Conservation (phyloP, 768 basidiomycete genomes). For the Neoboletus brunneissimus region DNA sequence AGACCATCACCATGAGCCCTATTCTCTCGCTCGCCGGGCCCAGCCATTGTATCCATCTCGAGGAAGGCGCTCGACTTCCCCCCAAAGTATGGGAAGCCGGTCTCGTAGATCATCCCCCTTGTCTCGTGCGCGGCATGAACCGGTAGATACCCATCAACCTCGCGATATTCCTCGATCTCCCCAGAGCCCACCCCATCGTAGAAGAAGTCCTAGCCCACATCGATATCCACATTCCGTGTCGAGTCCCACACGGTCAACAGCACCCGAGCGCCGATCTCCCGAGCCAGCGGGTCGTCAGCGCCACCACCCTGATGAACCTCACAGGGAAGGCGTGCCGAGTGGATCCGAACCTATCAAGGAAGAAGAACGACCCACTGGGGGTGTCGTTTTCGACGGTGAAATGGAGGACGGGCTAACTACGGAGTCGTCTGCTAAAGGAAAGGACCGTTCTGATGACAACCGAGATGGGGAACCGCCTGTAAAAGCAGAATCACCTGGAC, state of each 20-base stretch:
- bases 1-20: constrained; percentile 17
- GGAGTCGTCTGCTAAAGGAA: constrained; percentile 9
- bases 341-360: not conserved
- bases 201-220: constrained; percentile 15
- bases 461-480: constrained; percentile 18
- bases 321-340: not conserved
- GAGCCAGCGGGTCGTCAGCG: not conserved
- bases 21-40: constrained; percentile 15
- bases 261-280: constrained; percentile 1
- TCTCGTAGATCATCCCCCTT: constrained; percentile 23
- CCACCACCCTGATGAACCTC: not conserved
- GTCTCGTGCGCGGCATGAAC: constrained; percentile 16
- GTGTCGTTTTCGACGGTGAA: not conserved
- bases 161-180: constrained; percentile 11
- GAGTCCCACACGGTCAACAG: constrained; percentile 12
- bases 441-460: constrained; percentile 15
- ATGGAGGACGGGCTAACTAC: constrained; percentile 7
- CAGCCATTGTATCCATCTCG: constrained; percentile 13
- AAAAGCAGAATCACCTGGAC: constrained; percentile 25
- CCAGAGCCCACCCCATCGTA: constrained; percentile 14
- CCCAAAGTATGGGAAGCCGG: constrained; percentile 19
- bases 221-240: not conserved
- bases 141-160: constrained; percentile 2
- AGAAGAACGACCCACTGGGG: constrained; percentile 3
- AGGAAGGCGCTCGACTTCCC: constrained; percentile 24